Evolutionary conservation across 768 basidiomycete genomes (phyloP), one percentile per base, ranked within the genome.

Genomic region (Suillus cothurnatus): DNA sequence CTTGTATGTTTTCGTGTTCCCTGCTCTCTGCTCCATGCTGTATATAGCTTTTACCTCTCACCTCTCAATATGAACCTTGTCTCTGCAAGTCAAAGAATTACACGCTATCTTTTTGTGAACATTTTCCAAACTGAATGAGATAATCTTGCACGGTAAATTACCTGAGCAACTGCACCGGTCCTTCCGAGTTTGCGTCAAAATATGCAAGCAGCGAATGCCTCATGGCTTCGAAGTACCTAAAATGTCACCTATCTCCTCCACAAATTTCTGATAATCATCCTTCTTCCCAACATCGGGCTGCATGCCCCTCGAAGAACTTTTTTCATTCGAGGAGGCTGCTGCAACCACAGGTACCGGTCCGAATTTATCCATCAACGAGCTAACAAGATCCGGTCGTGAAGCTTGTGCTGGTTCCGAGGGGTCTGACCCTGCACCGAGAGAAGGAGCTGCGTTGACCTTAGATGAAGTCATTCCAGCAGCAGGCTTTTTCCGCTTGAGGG

Each of bases 231-330:
- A 56, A 17, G 72, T 70, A 28, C 78, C 79, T 39, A 92, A 72
- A 56, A 92, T 83, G 72, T 91, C 90, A 36, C 84, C 82, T 85
- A 92, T 87, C 68, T 91, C 91, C 63, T 89, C 90, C 49, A 91
- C 79, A 76, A 92, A 93, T 67, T 87, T 91, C 61, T 84, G 85
- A 71, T 93, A 93, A 69, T 92, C 91, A 65, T 88, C 88, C 73
- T 85, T 87, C 63, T 75, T 77, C 72, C 82, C 86, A 64, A 75
- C 68, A 23, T 67, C 61, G 19, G 71, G 69, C 65, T 67, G 74
- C 21, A 52, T 55, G 61, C 71, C 58, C 56, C 70, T 67, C 61
- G 63, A 65, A 17, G 72, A 66, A 50, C 61, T 64, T 49, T 62
- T 66, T 36, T 62, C 65, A 53, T 65, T 66, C 34, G 70, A 53